These are phyloP conservation scores for Gossypium trilobum DNA, from an alignment of 441 rosid genomes.

Conservation along the genomic window DNA sequence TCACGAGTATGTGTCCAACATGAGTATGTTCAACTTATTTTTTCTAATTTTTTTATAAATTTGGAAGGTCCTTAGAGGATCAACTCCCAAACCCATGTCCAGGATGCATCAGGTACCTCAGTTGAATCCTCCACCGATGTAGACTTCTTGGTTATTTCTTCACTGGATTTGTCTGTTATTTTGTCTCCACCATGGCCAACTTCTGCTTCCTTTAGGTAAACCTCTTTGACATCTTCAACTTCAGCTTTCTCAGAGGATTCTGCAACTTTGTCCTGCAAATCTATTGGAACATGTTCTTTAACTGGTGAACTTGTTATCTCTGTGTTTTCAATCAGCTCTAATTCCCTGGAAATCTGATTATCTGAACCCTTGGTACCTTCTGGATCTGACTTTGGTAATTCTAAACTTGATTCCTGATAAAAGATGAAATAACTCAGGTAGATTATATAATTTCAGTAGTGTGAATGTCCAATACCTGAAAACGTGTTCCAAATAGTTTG, in stretches of 20 bases:
- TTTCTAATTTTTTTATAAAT: no score
- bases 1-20: neutral
- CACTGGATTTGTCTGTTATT: neutral
- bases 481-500: neutral
- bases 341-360: constrained; percentile 22
- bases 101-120: constrained; percentile 18
- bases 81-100: neutral
- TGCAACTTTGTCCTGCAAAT: constrained; percentile 13
- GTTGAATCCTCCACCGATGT: constrained; percentile 24
- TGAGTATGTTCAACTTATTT: neutral
- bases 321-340: constrained; percentile 9
- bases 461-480: neutral
- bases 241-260: constrained; percentile 24
- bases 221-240: constrained; percentile 22
- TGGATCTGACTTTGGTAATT: constrained; percentile 16
- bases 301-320: constrained; percentile 13
- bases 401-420: constrained; percentile 24
- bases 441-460: neutral
- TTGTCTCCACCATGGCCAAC: constrained; percentile 18
- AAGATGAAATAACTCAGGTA: constrained; percentile 4
- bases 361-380: constrained; percentile 21
- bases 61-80: neutral
- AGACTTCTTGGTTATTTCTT: constrained; percentile 13
- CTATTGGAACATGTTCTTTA: constrained; percentile 15
- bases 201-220: constrained; percentile 22